Percentiles rank a stretch among this genome's conserved stretches.
Evolutionary conservation across 768 basidiomycete species (phyloP).

Genomic region (Podaxis sp.): DNA sequence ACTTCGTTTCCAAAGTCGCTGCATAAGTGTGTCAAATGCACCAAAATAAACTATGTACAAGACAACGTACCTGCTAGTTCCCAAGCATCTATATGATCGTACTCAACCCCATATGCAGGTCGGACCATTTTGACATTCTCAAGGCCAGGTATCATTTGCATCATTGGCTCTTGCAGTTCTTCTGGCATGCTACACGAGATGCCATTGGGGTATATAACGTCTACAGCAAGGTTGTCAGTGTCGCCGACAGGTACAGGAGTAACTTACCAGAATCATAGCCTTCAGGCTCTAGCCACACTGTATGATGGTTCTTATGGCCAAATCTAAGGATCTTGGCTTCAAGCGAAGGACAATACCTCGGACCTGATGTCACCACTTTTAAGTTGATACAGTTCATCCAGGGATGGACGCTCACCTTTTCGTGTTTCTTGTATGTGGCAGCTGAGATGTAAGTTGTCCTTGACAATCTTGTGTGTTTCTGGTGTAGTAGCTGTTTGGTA

Average conservation of each 20-base stretch:
- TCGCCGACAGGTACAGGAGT: not conserved
- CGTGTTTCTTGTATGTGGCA: slow-evolving; percentile 88
- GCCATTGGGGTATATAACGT: slow-evolving; percentile 88
- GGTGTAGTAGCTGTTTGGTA: slow-evolving; percentile 74
- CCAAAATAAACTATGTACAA: not conserved
- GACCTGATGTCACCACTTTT: slow-evolving; percentile 46
- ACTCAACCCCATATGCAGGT: slow-evolving; percentile 93
- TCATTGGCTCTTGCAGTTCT: slow-evolving; percentile 80
- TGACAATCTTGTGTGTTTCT: slow-evolving; percentile 72
- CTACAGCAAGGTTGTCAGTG: slow-evolving; percentile 34
- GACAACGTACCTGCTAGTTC: slow-evolving; percentile 65
- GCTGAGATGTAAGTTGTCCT: slow-evolving; percentile 72
- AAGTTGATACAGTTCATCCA: not conserved
- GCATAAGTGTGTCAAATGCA: not conserved
- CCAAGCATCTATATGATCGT: slow-evolving; percentile 86
- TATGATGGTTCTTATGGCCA: slow-evolving; percentile 66
- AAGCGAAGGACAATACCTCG: slow-evolving; percentile 88
- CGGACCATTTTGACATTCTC: slow-evolving; percentile 81
- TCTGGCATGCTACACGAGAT: slow-evolving; percentile 86
- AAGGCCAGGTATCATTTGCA: slow-evolving; percentile 81
- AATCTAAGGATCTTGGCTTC: slow-evolving; percentile 87
- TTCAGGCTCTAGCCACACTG: slow-evolving; percentile 89
- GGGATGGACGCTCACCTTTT: slow-evolving; percentile 52
- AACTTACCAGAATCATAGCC: slow-evolving; percentile 79
- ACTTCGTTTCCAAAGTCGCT: slow-evolving; percentile 87